phyloP scores from a whole-genome alignment of 805 yeast species.

The Teunomyces funiuensis region DNA sequence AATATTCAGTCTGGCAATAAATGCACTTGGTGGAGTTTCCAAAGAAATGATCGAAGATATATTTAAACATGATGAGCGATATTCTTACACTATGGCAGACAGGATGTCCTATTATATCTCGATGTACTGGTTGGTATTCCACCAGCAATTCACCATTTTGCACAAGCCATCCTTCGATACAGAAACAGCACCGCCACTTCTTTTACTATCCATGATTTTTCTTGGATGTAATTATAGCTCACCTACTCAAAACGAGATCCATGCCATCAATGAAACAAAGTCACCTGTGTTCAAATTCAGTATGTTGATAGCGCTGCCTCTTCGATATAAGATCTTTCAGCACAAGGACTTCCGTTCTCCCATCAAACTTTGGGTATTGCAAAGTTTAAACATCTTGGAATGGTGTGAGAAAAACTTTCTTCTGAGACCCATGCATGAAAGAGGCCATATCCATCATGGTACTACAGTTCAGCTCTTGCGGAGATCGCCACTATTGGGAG shows the following conservation, averaged over 20 bases:
- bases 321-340: slow-evolving; percentile 69
- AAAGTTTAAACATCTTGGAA: slow-evolving; percentile 70
- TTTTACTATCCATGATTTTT: slow-evolving; percentile 54
- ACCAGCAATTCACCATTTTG: slow-evolving; percentile 57
- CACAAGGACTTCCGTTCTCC: slow-evolving; percentile 76
- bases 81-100: slow-evolving; percentile 26
- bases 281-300: slow-evolving; percentile 44
- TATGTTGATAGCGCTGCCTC: slow-evolving; percentile 50
- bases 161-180: slow-evolving; percentile 62
- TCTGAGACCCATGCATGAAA: slow-evolving; percentile 68
- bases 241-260: slow-evolving; percentile 14
- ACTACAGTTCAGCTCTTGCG: slow-evolving; percentile 77
- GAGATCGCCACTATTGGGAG: slow-evolving; percentile 74
- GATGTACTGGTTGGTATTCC: slow-evolving; percentile 58
- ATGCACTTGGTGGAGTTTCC: slow-evolving; percentile 28
- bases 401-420: slow-evolving; percentile 76
- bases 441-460: slow-evolving; percentile 85
- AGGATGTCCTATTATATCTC: slow-evolving; percentile 36
- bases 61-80: slow-evolving; percentile 23
- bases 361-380: slow-evolving; percentile 72
- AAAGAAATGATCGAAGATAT: slow-evolving; percentile 25
- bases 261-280: slow-evolving; percentile 17
- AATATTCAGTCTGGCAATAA: slow-evolving; percentile 34
- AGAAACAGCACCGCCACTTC: slow-evolving; percentile 44
- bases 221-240: slow-evolving; percentile 51